A percentile compares a stretch with the other conserved stretches of the same genome.
phyloP scores from a whole-genome alignment of 805 yeast species.

The Candida broadrunensis region DNA sequence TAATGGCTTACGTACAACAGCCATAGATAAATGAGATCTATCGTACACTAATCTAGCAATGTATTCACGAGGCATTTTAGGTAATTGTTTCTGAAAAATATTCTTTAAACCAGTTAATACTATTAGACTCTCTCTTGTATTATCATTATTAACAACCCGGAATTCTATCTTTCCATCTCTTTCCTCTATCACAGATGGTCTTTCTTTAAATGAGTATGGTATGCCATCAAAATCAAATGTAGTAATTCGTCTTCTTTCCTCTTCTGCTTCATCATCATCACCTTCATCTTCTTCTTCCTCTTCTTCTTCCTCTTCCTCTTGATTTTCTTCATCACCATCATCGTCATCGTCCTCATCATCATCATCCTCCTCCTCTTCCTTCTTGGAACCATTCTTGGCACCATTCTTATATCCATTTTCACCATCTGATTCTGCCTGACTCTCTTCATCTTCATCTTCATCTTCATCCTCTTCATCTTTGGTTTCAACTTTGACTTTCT shows the following conservation, averaged over 20 bases:
- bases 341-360: slow-evolving; percentile 9
- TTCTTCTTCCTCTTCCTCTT: slow-evolving; percentile 22
- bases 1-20: slow-evolving; percentile 88
- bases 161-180: slow-evolving; percentile 91
- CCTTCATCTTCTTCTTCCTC: slow-evolving; percentile 35
- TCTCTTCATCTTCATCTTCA: slow-evolving; percentile 20
- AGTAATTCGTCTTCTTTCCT: slow-evolving; percentile 39
- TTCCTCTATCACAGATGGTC: slow-evolving; percentile 94
- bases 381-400: not conserved
- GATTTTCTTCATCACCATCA: slow-evolving; percentile 9
- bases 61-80: slow-evolving; percentile 98
- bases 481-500: slow-evolving; percentile 17
- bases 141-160: slow-evolving; percentile 94
- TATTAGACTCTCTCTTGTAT: slow-evolving; percentile 80
- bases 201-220: slow-evolving; percentile 77
- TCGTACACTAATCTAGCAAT: slow-evolving; percentile 94
- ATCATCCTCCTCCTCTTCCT: slow-evolving; percentile 11
- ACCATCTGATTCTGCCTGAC: slow-evolving; percentile 18
- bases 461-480: slow-evolving; percentile 20
- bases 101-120: slow-evolving; percentile 93
- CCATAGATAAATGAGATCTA: slow-evolving; percentile 90
- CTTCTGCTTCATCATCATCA: slow-evolving; percentile 44
- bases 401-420: slow-evolving; percentile 10
- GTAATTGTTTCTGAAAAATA: slow-evolving; percentile 94
- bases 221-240: slow-evolving; percentile 73